Conservation (phyloP, 352 stramenopile species). For the Saprolegnia diclina region DNA sequence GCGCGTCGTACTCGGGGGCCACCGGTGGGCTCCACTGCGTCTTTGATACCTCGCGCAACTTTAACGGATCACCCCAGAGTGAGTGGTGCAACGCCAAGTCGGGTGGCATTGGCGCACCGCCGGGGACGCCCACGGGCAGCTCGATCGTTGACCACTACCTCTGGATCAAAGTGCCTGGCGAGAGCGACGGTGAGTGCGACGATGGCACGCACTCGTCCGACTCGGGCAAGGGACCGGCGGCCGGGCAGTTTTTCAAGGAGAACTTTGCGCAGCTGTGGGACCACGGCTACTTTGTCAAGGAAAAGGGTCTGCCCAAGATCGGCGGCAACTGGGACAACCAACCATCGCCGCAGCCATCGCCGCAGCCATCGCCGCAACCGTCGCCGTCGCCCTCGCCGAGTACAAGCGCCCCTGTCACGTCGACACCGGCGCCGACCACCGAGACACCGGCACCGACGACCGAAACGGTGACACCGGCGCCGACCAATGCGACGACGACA, state of each 20-base stretch:
- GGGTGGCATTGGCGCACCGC: slow-evolving; percentile 46
- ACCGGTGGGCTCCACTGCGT: slow-evolving; percentile 40
- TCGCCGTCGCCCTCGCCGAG: neutral
- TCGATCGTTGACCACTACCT: slow-evolving; percentile 58
- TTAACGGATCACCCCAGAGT: slow-evolving; percentile 31
- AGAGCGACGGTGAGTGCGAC: slow-evolving; percentile 60
- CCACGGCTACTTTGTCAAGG: slow-evolving; percentile 54
- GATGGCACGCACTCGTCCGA: slow-evolving; percentile 36
- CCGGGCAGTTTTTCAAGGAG: slow-evolving; percentile 49
- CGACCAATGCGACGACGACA: neutral
- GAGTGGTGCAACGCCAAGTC: slow-evolving; percentile 67
- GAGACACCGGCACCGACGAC: slow-evolving; percentile 4
- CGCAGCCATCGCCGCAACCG: neutral
- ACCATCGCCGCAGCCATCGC: neutral
- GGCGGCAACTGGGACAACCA: slow-evolving; percentile 1
- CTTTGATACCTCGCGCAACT: slow-evolving; percentile 61
- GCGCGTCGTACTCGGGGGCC: slow-evolving; percentile 25
- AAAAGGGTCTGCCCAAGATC: slow-evolving; percentile 23
- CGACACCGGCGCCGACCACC: neutral
- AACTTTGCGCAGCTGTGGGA: slow-evolving; percentile 54
- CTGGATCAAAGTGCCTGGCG: slow-evolving; percentile 56
- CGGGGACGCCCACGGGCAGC: slow-evolving; percentile 40
- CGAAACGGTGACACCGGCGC: neutral
- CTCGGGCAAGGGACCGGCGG: slow-evolving; percentile 40
- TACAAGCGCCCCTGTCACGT: neutral